Evolutionary conservation across 2,329 filamentous ascomycete genomes (phyloP).

Genomic region (Colletotrichum brevisporum): DNA sequence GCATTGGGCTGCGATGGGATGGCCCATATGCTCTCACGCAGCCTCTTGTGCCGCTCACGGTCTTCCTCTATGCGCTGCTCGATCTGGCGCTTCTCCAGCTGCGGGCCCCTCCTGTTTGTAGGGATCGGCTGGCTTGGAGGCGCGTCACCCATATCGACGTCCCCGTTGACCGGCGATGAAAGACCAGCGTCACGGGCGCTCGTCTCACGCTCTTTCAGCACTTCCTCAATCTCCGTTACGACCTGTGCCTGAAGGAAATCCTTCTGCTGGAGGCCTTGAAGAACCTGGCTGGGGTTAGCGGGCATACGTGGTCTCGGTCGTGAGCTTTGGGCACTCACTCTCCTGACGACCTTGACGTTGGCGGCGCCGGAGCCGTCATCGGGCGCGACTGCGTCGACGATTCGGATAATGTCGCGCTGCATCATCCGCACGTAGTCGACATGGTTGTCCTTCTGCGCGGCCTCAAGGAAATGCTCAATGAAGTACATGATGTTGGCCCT

Average conservation of each 20-base stretch:
- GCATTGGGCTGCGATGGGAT: constrained; percentile 74
- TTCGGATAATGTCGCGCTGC: constrained; percentile 89
- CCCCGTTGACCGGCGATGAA: constrained; percentile 63
- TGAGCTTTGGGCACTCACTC: constrained; percentile 63
- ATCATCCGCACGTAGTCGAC: constrained; percentile 93
- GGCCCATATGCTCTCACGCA: constrained; percentile 94
- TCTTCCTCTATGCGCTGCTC: constrained; percentile 98
- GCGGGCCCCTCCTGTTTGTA: constrained; percentile 51
- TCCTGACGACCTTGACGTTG: constrained; percentile 92
- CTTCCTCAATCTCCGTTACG: constrained; percentile 84
- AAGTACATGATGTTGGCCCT: constrained; percentile 99
- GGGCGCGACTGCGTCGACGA: constrained; percentile 93
- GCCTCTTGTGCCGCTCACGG: constrained; percentile 91
- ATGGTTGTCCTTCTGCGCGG: constrained; percentile 82
- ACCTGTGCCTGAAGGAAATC: constrained; percentile 81
- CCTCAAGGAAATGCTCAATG: constrained; percentile 93
- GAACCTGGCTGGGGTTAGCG: constrained; percentile 62
- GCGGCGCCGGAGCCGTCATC: constrained; percentile 89
- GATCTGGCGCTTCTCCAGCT: constrained; percentile 87
- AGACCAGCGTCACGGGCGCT: constrained; percentile 69
- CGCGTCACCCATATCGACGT: constrained; percentile 57
- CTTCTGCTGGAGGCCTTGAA: constrained; percentile 79
- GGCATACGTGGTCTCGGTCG: neutral
- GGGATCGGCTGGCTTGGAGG: constrained; percentile 58
- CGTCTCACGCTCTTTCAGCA: constrained; percentile 83